phyloP scores from a whole-genome alignment of 2,329 filamentous ascomycete species.

The Trichoderma atrobrunneum region DNA sequence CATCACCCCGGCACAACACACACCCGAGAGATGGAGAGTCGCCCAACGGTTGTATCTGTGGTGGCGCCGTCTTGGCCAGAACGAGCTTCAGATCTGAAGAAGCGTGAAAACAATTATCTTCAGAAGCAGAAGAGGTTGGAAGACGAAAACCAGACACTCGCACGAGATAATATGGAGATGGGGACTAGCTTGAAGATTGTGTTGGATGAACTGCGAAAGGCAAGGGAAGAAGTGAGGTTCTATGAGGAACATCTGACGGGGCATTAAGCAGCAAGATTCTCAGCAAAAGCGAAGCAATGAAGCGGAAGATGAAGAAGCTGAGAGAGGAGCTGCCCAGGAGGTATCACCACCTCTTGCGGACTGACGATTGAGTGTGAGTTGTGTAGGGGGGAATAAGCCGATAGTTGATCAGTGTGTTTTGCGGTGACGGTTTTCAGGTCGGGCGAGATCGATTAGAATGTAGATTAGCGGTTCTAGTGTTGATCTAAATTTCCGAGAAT shows the following conservation, averaged over 20 bases:
- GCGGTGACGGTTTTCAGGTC: not conserved
- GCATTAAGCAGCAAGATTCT: conserved; percentile 13
- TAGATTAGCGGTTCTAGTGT: not conserved
- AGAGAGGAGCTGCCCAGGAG: conserved; percentile 17
- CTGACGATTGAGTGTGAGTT: not conserved
- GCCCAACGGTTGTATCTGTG: conserved; percentile 39
- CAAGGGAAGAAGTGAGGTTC: conserved; percentile 22
- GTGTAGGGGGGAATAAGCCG: not conserved
- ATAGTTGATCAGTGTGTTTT: not conserved
- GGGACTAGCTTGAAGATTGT: conserved; percentile 23
- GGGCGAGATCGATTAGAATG: not conserved
- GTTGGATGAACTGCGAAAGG: conserved; percentile 24
- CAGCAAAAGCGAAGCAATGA: conserved; percentile 12
- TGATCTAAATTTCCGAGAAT: not conserved
- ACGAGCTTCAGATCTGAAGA: conserved; percentile 34
- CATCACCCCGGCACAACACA: conserved; percentile 44
- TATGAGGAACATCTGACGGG: conserved; percentile 22
- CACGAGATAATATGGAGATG: conserved; percentile 26
- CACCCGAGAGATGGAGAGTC: conserved; percentile 45
- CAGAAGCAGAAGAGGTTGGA: conserved; percentile 24
- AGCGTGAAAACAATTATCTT: conserved; percentile 25
- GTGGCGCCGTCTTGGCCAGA: conserved; percentile 32
- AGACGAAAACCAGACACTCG: conserved; percentile 22
- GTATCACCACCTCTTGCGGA: conserved; percentile 7
- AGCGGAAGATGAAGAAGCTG: conserved; percentile 23